These are phyloP conservation scores for Alternaria tenuissima DNA, from an alignment of 2,329 filamentous ascomycete species.

Conservation along the genomic window DNA sequence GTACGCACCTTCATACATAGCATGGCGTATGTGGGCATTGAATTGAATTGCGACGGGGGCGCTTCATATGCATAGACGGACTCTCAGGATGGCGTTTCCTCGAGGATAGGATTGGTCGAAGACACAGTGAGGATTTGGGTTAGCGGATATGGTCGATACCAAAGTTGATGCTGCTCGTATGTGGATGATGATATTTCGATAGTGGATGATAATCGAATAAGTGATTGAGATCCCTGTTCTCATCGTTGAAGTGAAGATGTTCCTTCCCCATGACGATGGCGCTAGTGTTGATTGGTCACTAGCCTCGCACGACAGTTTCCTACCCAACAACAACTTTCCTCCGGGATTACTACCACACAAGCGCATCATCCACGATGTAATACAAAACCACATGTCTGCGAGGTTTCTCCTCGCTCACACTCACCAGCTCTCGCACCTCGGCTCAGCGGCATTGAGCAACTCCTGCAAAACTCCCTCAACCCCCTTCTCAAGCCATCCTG, in stretches of 20 bases:
- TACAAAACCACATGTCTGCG: background rate
- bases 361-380: background rate
- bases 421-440: background rate
- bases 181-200: conserved; percentile 5
- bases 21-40: conserved; percentile 24
- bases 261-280: background rate
- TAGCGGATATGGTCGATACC: conserved; percentile 15
- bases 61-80: conserved; percentile 18
- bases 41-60: conserved; percentile 18
- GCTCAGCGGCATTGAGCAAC: conserved; percentile 9
- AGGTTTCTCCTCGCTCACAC: background rate
- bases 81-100: conserved; percentile 12
- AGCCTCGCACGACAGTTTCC: background rate
- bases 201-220: conserved; percentile 5
- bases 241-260: background rate
- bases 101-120: conserved; percentile 7
- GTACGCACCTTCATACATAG: conserved; percentile 22
- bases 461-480: conserved; percentile 2
- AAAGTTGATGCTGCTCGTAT: conserved; percentile 9
- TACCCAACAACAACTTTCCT: background rate
- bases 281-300: background rate
- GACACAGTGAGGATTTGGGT: conserved; percentile 5
- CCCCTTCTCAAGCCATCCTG: background rate
- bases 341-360: background rate
- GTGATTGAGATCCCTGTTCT: background rate